phyloP scores from a whole-genome alignment of 2,329 filamentous ascomycete species.

The Colletotrichum caudatum region DNA sequence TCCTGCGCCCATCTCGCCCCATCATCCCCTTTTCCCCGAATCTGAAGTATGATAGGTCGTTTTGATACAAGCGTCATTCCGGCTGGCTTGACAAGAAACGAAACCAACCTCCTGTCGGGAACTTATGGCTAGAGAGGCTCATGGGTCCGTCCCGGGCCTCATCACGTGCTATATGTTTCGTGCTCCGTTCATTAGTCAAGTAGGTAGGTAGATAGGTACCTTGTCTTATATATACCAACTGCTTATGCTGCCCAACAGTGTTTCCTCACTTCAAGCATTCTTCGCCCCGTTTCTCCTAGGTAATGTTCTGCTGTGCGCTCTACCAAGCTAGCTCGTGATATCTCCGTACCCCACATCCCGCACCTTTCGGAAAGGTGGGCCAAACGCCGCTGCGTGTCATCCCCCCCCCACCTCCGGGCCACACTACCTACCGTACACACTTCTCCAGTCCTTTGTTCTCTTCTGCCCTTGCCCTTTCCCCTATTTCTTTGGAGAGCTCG shows the following conservation, averaged over 20 bases:
- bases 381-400: constrained; percentile 4
- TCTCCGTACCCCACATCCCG: constrained; percentile 35
- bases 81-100: neutral
- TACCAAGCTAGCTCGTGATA: neutral
- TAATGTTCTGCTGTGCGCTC: neutral
- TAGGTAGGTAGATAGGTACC: neutral
- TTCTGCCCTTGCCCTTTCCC: neutral
- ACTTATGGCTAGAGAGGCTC: neutral
- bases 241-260: neutral
- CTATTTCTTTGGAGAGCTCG: neutral
- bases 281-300: neutral
- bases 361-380: constrained; percentile 33
- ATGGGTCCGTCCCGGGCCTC: neutral
- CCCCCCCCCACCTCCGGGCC: neutral
- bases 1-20: neutral
- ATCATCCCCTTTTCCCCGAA: neutral
- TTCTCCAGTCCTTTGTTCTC: constrained; percentile 3
- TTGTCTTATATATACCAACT: neutral
- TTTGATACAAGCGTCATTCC: neutral
- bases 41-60: neutral
- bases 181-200: neutral
- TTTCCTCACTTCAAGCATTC: neutral
- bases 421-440: neutral
- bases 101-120: neutral
- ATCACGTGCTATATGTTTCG: neutral